Base-by-base conservation (phyloP, 176 grass and related monocot genomes). In the Pontederia paniculata region DNA sequence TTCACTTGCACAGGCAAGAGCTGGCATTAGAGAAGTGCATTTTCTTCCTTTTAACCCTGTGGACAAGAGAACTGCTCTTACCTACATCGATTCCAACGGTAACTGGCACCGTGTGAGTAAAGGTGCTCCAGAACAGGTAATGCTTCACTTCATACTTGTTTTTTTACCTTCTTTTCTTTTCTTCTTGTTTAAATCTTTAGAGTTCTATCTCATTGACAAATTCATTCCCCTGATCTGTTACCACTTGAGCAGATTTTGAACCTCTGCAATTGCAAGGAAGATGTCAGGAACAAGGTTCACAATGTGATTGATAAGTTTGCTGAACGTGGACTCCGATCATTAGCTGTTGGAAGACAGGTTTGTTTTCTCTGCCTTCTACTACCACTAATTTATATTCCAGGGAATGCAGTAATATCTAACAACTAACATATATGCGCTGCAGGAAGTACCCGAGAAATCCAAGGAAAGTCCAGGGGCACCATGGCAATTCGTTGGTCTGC, bases 71-170 rank as follows among this genome's bases (percentile, higher is more conserved):
- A 88, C 84, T 43, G 84, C 84, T 58, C 76, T 88, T 52, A 88
- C 84, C 50, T 88, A 88, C 67, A 79, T 88, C 22, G 79, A 88
- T 6, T 53, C 69, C 14, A n/a, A 50, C 31, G 79, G 84, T 55
- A 79, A 73, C 72, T 79, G 82, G 84, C 76, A 88, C 62, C 75
- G 84, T 17, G 79, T 79, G 71, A 88, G 84, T 73, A 88, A 88
- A 70, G 84, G 84, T 76, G 84, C 84, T 62, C 84, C 84, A 21
- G 84, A 88, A 55, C 84, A 88, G 84, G 84, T 88, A 88, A 70
- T 42, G 8, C 10, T n/a, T 15, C 22, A 10, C 43, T 42, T 50
- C 0, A 55, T 54, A 63, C 17, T 19, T 20, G 45, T 12, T 48
- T 23, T 61, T 46, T 19, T 3, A 22, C 17, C 19, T 18, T 23